These are phyloP conservation scores for Alternaria triticina DNA, from an alignment of 2,329 filamentous ascomycete genomes.

Conservation along the genomic window DNA sequence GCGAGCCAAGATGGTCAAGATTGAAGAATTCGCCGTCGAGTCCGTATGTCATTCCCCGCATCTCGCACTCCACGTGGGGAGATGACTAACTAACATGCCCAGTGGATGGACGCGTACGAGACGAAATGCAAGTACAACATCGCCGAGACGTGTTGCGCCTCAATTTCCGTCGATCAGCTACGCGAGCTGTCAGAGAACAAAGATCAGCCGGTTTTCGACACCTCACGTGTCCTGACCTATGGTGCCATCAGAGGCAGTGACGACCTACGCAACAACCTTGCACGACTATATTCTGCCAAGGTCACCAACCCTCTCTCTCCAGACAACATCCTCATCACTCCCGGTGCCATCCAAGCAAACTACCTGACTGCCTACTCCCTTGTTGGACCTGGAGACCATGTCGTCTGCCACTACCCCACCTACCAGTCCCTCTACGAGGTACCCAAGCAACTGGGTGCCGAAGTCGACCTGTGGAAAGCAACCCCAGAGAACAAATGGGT, in stretches of 20 bases:
- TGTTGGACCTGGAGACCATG: conserved; percentile 76
- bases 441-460: conserved; percentile 74
- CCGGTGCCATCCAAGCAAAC: conserved; percentile 85
- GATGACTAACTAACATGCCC: conserved; percentile 17
- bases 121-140: conserved; percentile 68
- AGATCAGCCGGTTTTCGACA: conserved; percentile 54
- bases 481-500: conserved; percentile 69
- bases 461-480: conserved; percentile 78
- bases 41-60: conserved; percentile 56
- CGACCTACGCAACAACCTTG: conserved; percentile 68
- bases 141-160: conserved; percentile 79
- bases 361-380: conserved; percentile 78
- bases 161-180: conserved; percentile 74
- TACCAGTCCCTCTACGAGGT: conserved; percentile 82
- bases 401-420: conserved; percentile 84
- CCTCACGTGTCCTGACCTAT: conserved; percentile 71
- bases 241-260: conserved; percentile 74
- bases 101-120: conserved; percentile 66
- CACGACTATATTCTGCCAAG: conserved; percentile 68
- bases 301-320: conserved; percentile 54
- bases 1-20: conserved; percentile 59
- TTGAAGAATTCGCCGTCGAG: conserved; percentile 74
- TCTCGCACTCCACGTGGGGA: conserved; percentile 8
- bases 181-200: conserved; percentile 64
- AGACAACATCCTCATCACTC: conserved; percentile 76